Evolutionary conservation across 2,329 filamentous ascomycete genomes (phyloP).

Genomic region (Penicillium nordicum): DNA sequence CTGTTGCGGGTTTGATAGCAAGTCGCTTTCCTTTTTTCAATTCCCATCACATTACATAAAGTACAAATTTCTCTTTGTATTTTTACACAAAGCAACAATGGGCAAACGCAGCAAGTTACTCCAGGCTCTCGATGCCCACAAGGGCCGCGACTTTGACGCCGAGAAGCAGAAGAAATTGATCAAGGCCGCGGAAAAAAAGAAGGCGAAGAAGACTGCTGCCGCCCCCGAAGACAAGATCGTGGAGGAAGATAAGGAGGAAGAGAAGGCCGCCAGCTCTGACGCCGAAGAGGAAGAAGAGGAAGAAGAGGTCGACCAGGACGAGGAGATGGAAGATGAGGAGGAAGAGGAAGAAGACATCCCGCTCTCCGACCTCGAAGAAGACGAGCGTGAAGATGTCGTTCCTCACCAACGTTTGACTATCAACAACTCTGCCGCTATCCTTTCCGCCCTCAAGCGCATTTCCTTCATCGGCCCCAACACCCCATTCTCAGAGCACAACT

Average conservation of each 20-base stretch:
- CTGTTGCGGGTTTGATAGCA: constrained; percentile 15
- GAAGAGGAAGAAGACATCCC: constrained; percentile 85
- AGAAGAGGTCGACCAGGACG: constrained; percentile 32
- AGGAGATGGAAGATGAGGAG: constrained; percentile 53
- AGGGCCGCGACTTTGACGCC: constrained; percentile 66
- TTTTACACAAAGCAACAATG: constrained; percentile 34
- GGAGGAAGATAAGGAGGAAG: constrained; percentile 32
- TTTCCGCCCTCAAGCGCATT: constrained; percentile 69
- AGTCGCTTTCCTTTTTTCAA: constrained; percentile 11
- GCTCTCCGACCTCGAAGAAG: constrained; percentile 77
- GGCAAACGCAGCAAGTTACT: constrained; percentile 57
- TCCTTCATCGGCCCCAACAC: constrained; percentile 57
- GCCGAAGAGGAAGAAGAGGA: constrained; percentile 27
- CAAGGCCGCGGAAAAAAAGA: constrained; percentile 48
- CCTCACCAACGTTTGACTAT: constrained; percentile 92
- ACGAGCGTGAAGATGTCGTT: constrained; percentile 80
- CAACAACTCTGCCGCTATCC: constrained; percentile 90
- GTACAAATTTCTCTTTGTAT: constrained; percentile 8
- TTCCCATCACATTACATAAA: constrained; percentile 9
- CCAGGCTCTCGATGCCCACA: constrained; percentile 55
- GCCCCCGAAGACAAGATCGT: constrained; percentile 26
- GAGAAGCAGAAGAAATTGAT: constrained; percentile 71
- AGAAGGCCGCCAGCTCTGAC: constrained; percentile 34
- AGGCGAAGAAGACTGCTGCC: constrained; percentile 31
- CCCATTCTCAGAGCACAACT: constrained; percentile 80